phyloP scores from a whole-genome alignment of 495 filamentous ascomycete genomes.

The Neurospora hispaniola region DNA sequence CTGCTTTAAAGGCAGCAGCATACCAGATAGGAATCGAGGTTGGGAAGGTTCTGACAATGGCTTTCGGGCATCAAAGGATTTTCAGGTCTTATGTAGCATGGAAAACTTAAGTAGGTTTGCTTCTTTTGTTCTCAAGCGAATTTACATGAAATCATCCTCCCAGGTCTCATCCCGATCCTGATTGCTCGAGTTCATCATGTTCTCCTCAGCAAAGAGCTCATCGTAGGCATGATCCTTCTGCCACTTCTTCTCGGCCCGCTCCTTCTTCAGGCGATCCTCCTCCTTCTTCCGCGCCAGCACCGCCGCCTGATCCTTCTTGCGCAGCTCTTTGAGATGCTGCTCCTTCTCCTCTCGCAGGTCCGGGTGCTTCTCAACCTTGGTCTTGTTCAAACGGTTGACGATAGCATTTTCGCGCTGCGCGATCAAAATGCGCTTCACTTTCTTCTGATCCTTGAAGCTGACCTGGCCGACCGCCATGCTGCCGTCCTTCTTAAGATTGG shows the following conservation, averaged over 20 bases:
- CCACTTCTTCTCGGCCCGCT: conserved; percentile 78
- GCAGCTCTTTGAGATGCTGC: conserved; percentile 53
- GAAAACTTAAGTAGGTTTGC: too few relatives aligned
- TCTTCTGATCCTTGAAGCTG: conserved; percentile 82
- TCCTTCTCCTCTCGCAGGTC: conserved; percentile 75
- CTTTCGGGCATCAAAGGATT: not conserved
- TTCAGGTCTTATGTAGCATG: not conserved
- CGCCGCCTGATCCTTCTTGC: conserved; percentile 55
- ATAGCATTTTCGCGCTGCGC: conserved; percentile 70
- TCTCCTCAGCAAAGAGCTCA: conserved; percentile 62
- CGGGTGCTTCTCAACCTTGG: conserved; percentile 73
- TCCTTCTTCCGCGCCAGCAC: conserved; percentile 63
- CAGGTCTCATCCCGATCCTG: conserved; percentile 52
- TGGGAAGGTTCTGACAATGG: not conserved
- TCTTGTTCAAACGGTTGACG: conserved; percentile 96
- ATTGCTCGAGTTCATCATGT: conserved; percentile 53
- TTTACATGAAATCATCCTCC: conserved; percentile 66
- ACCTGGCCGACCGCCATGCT: conserved; percentile 94
- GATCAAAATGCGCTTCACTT: conserved; percentile 74
- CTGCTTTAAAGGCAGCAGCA: too few relatives aligned
- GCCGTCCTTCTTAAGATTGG: conserved; percentile 92
- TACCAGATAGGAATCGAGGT: too few relatives aligned
- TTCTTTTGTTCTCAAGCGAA: not conserved
- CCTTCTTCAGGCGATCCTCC: conserved; percentile 66
- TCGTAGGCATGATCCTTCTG: conserved; percentile 94